Conservation (phyloP, 2,329 filamentous ascomycete genomes). For the Chalaropsis ovoidea region DNA sequence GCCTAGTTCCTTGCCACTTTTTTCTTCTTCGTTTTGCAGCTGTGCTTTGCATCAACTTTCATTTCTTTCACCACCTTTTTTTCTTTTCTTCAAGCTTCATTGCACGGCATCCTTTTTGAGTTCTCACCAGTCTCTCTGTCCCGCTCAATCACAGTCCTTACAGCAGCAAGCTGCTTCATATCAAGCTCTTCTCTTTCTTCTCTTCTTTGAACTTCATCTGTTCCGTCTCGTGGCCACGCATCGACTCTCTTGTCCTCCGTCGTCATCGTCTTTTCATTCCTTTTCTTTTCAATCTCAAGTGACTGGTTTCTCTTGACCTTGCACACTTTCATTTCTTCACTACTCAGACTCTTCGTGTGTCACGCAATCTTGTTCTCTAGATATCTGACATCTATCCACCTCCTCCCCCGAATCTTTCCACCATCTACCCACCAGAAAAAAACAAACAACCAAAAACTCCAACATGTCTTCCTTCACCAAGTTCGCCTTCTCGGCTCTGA, state of each 20-base stretch:
- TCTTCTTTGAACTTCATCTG: neutral
- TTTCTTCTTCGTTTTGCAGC: slow-evolving; percentile 2
- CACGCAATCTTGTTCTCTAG: neutral
- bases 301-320: slow-evolving; percentile 7
- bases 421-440: neutral
- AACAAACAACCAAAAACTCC: neutral
- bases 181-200: neutral
- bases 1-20: slow-evolving; percentile 10
- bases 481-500: slow-evolving; percentile 11
- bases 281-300: slow-evolving; percentile 8
- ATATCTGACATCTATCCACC: slow-evolving; percentile 1
- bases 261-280: neutral
- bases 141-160: neutral
- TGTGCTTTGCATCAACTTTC: slow-evolving; percentile 2
- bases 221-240: neutral
- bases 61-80: neutral
- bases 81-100: no score
- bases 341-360: neutral
- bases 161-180: slow-evolving; percentile 3
- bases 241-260: neutral
- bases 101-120: neutral
- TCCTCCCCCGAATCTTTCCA: neutral
- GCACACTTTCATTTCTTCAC: neutral
- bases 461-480: slow-evolving; percentile 23
- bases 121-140: slow-evolving; percentile 7